A percentile compares a stretch with the other conserved stretches of the same genome.
Evolutionary conservation across 768 basidiomycete species (phyloP).

Genomic region (Tulasnella calospora): DNA sequence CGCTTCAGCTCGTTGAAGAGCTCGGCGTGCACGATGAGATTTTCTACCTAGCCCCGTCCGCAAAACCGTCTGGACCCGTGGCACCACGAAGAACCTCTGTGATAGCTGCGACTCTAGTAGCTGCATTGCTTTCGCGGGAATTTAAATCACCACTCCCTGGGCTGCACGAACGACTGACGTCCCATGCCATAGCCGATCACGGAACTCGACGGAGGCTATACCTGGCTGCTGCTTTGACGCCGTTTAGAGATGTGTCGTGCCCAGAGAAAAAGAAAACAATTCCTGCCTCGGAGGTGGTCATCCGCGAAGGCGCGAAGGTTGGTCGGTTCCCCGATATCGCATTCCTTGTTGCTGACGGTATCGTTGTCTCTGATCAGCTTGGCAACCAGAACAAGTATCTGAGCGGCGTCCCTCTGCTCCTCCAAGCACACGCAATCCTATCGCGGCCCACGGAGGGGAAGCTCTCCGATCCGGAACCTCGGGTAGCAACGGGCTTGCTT

Average conservation of each 20-base stretch:
- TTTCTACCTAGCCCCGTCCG: conserved; percentile 51
- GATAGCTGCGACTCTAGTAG: conserved; percentile 55
- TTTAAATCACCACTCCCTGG: conserved; percentile 19
- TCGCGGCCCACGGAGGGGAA: not conserved
- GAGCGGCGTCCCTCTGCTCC: conserved; percentile 68
- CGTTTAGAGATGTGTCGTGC: conserved; percentile 58
- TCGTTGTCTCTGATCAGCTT: conserved; percentile 36
- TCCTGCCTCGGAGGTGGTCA: conserved; percentile 58
- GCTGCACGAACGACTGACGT: conserved; percentile 44
- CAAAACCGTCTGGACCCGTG: conserved; percentile 46
- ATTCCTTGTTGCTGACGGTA: not conserved
- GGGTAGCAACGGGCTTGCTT: conserved; percentile 49
- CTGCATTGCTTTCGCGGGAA: conserved; percentile 37
- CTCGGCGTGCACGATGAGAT: conserved; percentile 66
- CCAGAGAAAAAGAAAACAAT: conserved; percentile 59
- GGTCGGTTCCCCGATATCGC: not conserved
- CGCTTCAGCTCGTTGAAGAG: conserved; percentile 69
- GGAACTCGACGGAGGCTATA: conserved; percentile 56
- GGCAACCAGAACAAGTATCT: conserved; percentile 71
- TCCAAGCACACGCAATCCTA: conserved; percentile 43
- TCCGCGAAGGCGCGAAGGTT: conserved; percentile 77
- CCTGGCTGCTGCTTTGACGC: conserved; percentile 70
- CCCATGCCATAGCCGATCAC: conserved; percentile 40
- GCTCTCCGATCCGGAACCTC: not conserved
- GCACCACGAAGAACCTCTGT: conserved; percentile 45